Percentiles rank a stretch among this genome's conserved stretches.
Conservation (phyloP, 2,329 filamentous ascomycete species). For the Chrysoporthe deuterocubensis region DNA sequence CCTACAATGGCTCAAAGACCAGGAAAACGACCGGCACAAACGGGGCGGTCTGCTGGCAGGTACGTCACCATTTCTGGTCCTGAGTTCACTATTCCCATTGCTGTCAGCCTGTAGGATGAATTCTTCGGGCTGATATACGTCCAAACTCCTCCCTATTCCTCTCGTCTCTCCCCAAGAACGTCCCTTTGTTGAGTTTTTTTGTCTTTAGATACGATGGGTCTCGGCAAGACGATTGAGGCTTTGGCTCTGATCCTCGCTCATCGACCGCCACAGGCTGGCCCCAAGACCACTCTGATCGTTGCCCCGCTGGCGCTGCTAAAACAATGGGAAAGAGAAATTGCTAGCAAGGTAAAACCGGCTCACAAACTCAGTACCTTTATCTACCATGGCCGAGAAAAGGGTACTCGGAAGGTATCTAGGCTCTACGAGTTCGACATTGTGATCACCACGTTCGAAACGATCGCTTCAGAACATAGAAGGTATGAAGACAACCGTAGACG, state of each 20-base stretch:
- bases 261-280: slow-evolving; percentile 32
- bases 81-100: background rate
- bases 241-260: slow-evolving; percentile 75
- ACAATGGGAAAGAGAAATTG: slow-evolving; percentile 84
- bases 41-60: slow-evolving; percentile 25
- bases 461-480: slow-evolving; percentile 12
- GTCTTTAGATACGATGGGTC: slow-evolving; percentile 80
- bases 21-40: slow-evolving; percentile 16
- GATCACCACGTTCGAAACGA: slow-evolving; percentile 22
- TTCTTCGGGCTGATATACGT: background rate
- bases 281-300: slow-evolving; percentile 75
- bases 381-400: slow-evolving; percentile 33
- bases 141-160: background rate
- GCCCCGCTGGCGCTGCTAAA: slow-evolving; percentile 86
- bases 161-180: background rate
- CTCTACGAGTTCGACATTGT: slow-evolving; percentile 19
- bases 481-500: background rate
- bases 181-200: background rate
- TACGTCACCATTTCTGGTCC: background rate
- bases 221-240: slow-evolving; percentile 86
- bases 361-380: slow-evolving; percentile 36
- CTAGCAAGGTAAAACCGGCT: slow-evolving; percentile 42
- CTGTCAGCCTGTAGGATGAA: background rate
- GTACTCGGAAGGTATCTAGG: background rate
- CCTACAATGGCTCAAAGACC: slow-evolving; percentile 16